Percentiles rank a stretch among this genome's conserved stretches.
Conservation (phyloP, 108 stramenopile species). For the Thalassiosira profunda region DNA sequence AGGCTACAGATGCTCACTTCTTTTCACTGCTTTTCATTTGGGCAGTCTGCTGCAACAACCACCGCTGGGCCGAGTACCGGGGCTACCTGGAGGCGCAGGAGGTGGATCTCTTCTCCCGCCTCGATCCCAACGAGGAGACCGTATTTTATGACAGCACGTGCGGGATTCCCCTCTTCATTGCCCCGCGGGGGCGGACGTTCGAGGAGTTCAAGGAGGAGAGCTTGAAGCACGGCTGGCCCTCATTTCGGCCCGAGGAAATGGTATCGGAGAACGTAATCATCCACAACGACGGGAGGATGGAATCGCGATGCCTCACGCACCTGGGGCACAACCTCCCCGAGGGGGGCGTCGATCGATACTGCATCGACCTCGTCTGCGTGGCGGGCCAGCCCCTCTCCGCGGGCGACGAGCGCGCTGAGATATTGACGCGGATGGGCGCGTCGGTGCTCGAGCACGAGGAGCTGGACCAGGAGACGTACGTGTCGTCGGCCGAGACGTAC, state of each 20-base stretch:
- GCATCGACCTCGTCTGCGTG: constrained; percentile 40
- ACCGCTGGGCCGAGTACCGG: constrained; percentile 20
- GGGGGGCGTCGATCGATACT: constrained; percentile 31
- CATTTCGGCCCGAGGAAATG: constrained; percentile 22
- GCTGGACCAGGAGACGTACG: neutral
- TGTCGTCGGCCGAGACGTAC: constrained; percentile 19
- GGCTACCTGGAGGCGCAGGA: constrained; percentile 37
- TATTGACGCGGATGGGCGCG: neutral
- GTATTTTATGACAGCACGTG: constrained; percentile 66
- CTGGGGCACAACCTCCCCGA: constrained; percentile 34
- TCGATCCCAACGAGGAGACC: constrained; percentile 5
- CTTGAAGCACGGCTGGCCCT: constrained; percentile 39
- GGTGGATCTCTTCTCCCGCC: constrained; percentile 17
- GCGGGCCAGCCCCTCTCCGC: constrained; percentile 23
- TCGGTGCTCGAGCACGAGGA: neutral
- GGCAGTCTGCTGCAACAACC: constrained; percentile 38
- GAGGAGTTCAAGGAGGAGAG: constrained; percentile 47
- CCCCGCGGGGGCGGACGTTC: constrained; percentile 50
- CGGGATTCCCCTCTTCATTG: constrained; percentile 51
- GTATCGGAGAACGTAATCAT: constrained; percentile 34
- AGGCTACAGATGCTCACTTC: too few relatives aligned
- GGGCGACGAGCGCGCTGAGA: constrained; percentile 11
- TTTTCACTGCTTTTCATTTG: too few relatives aligned
- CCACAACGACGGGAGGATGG: constrained; percentile 36
- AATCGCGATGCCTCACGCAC: constrained; percentile 37